A percentile compares a stretch with the other conserved stretches of the same genome.
phyloP scores from a whole-genome alignment of 345 rosid species.

The Aquilaria sinensis region DNA sequence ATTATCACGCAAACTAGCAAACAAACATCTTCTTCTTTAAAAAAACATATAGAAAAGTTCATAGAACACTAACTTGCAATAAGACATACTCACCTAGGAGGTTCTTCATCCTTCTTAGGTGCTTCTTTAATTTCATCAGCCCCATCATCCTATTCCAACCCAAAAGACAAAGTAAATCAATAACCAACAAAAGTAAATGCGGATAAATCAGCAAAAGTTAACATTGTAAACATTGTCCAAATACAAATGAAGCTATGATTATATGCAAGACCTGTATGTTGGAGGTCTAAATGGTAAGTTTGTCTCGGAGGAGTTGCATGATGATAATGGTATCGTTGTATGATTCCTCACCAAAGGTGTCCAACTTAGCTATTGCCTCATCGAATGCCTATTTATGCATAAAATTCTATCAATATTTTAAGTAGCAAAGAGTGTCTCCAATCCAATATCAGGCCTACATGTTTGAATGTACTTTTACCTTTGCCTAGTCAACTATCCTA shows the following conservation, averaged over 20 bases:
- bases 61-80: constrained; percentile 22
- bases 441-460: too few species aligned
- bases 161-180: background rate
- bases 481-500: too few species aligned
- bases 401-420: background rate
- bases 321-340: constrained; percentile 96
- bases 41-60: constrained; percentile 57
- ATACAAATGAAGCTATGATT: constrained; percentile 2
- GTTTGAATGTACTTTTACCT: too few species aligned
- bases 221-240: too few species aligned
- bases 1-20: constrained; percentile 14
- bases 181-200: background rate
- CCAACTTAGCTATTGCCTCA: constrained; percentile 90
- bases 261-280: constrained; percentile 66
- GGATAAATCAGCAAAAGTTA: background rate
- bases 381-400: constrained; percentile 59
- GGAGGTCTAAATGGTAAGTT: constrained; percentile 95
- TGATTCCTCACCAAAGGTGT: constrained; percentile 90
- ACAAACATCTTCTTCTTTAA: constrained; percentile 37
- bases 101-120: constrained; percentile 55
- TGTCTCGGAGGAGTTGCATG: constrained; percentile 97
- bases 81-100: constrained; percentile 26
- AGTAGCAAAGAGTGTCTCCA: too few species aligned
- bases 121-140: constrained; percentile 89
- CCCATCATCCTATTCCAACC: constrained; percentile 60